A percentile compares a stretch with the other conserved stretches of the same genome.
These are phyloP conservation scores for Phytophthora boehmeriae DNA, from an alignment of 352 stramenopile species.

Conservation along the genomic window DNA sequence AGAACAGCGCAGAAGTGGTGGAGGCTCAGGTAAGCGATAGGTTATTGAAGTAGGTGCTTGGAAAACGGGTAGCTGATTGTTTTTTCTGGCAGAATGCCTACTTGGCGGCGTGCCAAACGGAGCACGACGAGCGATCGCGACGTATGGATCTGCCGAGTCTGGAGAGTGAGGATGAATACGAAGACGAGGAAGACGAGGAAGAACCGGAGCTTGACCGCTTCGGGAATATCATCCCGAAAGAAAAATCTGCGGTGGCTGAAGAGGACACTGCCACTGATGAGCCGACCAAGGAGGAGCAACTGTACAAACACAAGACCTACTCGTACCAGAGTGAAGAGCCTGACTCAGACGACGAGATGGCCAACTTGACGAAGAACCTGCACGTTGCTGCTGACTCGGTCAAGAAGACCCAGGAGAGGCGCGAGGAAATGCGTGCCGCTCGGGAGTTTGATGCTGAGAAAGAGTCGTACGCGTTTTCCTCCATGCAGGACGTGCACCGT, in stretches of 20 bases:
- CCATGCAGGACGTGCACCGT: slow-evolving; percentile 72
- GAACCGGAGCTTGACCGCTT: slow-evolving; percentile 40
- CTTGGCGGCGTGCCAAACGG: slow-evolving; percentile 63
- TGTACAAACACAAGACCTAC: slow-evolving; percentile 65
- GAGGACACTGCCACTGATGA: slow-evolving; percentile 20
- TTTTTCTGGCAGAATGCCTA: slow-evolving; percentile 55
- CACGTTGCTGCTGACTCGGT: slow-evolving; percentile 50
- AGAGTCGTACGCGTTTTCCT: slow-evolving; percentile 54
- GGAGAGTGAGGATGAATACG: slow-evolving; percentile 60
- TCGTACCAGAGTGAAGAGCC: slow-evolving; percentile 21
- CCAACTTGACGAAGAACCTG: slow-evolving; percentile 65
- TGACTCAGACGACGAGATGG: slow-evolving; percentile 65
- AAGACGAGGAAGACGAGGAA: slow-evolving; percentile 46
- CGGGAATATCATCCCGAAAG: slow-evolving; percentile 37
- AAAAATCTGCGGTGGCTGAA: slow-evolving; percentile 30
- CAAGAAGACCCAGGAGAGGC: slow-evolving; percentile 69
- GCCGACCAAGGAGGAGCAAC: slow-evolving; percentile 40
- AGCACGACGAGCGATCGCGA: slow-evolving; percentile 59
- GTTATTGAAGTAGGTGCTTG: background rate
- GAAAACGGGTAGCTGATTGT: slow-evolving; percentile 2
- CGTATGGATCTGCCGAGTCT: slow-evolving; percentile 67
- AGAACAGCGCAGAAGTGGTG: slow-evolving; percentile 75
- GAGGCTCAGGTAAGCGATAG: slow-evolving; percentile 55
- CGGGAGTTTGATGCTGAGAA: slow-evolving; percentile 28
- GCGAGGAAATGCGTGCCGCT: slow-evolving; percentile 40